These are phyloP conservation scores for Candida lessepsii DNA, from an alignment of 805 yeast species.

Conservation along the genomic window DNA sequence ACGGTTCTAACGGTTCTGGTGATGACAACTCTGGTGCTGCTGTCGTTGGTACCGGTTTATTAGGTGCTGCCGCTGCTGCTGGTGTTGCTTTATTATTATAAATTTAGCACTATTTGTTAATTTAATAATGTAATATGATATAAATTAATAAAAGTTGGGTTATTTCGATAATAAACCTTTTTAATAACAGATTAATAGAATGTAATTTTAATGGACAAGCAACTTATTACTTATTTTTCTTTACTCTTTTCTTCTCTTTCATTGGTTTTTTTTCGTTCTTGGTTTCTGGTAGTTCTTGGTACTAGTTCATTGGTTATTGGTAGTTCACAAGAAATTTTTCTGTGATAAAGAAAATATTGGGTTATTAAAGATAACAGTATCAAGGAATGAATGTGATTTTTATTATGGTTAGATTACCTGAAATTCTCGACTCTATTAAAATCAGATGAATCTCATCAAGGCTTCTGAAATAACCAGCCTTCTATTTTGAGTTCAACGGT, in stretches of 20 bases:
- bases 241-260: neutral
- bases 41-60: conserved; percentile 30
- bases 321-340: too few relatives aligned
- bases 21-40: conserved; percentile 20
- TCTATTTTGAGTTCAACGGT: too few relatives aligned
- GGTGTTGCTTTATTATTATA: conserved; percentile 41
- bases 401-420: too few relatives aligned
- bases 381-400: too few relatives aligned
- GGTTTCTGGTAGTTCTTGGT: too few relatives aligned
- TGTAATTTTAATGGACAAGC: conserved; percentile 9
- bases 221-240: neutral
- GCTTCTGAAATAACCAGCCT: too few relatives aligned
- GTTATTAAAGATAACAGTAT: too few relatives aligned
- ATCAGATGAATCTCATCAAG: too few relatives aligned
- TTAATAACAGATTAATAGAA: conserved; percentile 7
- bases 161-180: conserved; percentile 6
- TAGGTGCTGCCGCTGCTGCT: conserved; percentile 35
- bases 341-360: too few relatives aligned
- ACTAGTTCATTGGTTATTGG: too few relatives aligned
- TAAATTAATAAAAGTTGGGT: conserved; percentile 7
- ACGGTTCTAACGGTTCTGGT: conserved; percentile 19
- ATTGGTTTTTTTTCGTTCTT: neutral
- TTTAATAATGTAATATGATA: conserved; percentile 2
- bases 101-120: conserved; percentile 1
- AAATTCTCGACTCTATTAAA: too few relatives aligned